A percentile compares a stretch with the other conserved stretches of the same genome.
These are phyloP conservation scores for Pleoardoris graminearum DNA, from an alignment of 2,329 filamentous ascomycete genomes.

Conservation along the genomic window DNA sequence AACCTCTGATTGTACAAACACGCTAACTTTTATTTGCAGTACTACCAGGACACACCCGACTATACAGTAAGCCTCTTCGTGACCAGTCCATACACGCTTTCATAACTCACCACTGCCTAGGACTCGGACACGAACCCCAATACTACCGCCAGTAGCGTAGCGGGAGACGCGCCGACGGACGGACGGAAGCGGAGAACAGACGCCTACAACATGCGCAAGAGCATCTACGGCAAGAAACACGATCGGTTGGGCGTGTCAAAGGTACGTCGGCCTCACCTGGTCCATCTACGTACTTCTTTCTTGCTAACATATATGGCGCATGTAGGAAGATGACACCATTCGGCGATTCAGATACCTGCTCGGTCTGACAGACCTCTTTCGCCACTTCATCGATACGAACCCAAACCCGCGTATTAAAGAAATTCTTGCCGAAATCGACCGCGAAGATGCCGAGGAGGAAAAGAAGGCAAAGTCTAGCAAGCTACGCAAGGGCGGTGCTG, in stretches of 20 bases:
- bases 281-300: too few relatives aligned
- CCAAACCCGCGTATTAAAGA: constrained; percentile 93
- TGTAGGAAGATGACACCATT: constrained; percentile 89
- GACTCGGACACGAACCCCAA: constrained; percentile 69
- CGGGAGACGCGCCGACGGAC: constrained; percentile 72
- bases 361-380: constrained; percentile 93
- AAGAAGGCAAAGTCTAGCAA: constrained; percentile 72
- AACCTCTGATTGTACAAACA: constrained; percentile 5
- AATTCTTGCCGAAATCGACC: constrained; percentile 91
- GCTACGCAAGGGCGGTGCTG: constrained; percentile 81
- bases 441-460: constrained; percentile 78
- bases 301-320: constrained; percentile 11
- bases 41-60: constrained; percentile 63
- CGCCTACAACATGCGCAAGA: constrained; percentile 85
- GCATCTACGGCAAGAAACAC: constrained; percentile 93
- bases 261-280: constrained; percentile 60
- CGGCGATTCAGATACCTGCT: constrained; percentile 92
- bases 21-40: constrained; percentile 43
- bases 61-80: constrained; percentile 55
- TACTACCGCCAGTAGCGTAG: constrained; percentile 79
- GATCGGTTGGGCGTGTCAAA: constrained; percentile 90
- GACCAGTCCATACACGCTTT: not conserved
- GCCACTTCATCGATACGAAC: constrained; percentile 98
- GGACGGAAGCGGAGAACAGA: constrained; percentile 85
- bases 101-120: constrained; percentile 42